Conservation (phyloP, 768 basidiomycete genomes). For the Termitomyces titanicus region DNA sequence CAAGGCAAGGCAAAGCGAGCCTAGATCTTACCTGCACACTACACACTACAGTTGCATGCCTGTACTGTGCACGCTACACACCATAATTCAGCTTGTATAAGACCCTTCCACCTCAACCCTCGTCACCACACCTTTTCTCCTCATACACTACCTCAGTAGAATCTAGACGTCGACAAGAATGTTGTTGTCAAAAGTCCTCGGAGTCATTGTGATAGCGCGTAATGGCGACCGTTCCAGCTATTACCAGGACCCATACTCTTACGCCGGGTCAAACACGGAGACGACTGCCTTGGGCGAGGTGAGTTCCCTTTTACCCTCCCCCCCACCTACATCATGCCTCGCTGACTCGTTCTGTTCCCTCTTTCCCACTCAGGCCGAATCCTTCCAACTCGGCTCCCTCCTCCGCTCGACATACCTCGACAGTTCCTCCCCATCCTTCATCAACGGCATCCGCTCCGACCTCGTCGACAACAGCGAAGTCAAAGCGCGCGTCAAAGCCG, state of each 20-base stretch:
- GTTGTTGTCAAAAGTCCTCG: conserved; percentile 62
- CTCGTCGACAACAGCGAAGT: conserved; percentile 73
- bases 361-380: conserved; percentile 52
- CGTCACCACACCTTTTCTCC: neutral
- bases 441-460: conserved; percentile 59
- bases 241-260: conserved; percentile 70
- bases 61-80: no score
- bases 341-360: neutral
- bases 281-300: conserved; percentile 78
- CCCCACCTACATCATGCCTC: neutral
- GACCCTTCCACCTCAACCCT: neutral
- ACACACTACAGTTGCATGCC: neutral
- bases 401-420: conserved; percentile 68
- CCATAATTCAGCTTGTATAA: neutral
- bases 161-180: conserved; percentile 25
- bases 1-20: neutral
- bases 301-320: conserved; percentile 12
- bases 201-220: conserved; percentile 74
- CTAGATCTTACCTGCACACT: neutral
- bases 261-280: conserved; percentile 57
- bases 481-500: conserved; percentile 76
- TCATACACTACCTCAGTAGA: conserved; percentile 1
- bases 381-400: conserved; percentile 57
- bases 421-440: conserved; percentile 63
- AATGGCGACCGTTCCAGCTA: conserved; percentile 72